A percentile compares a stretch with the other conserved stretches of the same genome.
These are phyloP conservation scores for Xenoacremonium recifei DNA, from an alignment of 2,329 filamentous ascomycete species.

Conservation along the genomic window DNA sequence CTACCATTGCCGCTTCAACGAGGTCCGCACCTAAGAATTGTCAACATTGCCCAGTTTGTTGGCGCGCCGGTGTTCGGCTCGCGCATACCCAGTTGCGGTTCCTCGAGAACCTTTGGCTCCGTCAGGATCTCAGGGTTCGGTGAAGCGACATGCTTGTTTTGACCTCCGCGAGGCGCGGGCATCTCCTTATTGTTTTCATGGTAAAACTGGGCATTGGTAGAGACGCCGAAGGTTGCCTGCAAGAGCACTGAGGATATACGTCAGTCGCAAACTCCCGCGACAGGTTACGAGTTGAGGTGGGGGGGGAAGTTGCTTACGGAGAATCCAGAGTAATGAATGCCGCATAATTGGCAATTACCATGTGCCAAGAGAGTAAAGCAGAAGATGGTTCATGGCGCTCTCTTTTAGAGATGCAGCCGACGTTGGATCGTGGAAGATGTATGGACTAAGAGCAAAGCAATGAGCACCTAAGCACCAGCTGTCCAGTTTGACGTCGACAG, in stretches of 20 bases:
- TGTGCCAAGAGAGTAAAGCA: conserved; percentile 24
- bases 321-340: conserved; percentile 38
- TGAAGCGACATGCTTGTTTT: conserved; percentile 31
- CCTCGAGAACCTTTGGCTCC: conserved; percentile 24
- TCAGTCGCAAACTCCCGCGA: conserved; percentile 19
- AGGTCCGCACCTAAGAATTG: conserved; percentile 46
- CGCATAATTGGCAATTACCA: conserved; percentile 40
- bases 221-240: conserved; percentile 40
- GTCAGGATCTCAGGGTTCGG: conserved; percentile 30
- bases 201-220: conserved; percentile 39
- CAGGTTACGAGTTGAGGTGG: conserved; percentile 11
- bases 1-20: conserved; percentile 49
- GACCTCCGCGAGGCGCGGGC: conserved; percentile 21
- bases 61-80: background rate
- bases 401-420: conserved; percentile 8
- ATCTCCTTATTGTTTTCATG: conserved; percentile 30
- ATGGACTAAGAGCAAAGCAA: no score
- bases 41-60: conserved; percentile 11
- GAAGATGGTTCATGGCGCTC: conserved; percentile 29
- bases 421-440: conserved; percentile 14
- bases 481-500: conserved; percentile 22
- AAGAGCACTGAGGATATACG: conserved; percentile 41
- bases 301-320: conserved; percentile 31
- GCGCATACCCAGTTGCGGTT: conserved; percentile 38
- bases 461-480: conserved; percentile 26